phyloP scores from a whole-genome alignment of 257 asterid genomes.

The Craterostigma plantagineum region DNA sequence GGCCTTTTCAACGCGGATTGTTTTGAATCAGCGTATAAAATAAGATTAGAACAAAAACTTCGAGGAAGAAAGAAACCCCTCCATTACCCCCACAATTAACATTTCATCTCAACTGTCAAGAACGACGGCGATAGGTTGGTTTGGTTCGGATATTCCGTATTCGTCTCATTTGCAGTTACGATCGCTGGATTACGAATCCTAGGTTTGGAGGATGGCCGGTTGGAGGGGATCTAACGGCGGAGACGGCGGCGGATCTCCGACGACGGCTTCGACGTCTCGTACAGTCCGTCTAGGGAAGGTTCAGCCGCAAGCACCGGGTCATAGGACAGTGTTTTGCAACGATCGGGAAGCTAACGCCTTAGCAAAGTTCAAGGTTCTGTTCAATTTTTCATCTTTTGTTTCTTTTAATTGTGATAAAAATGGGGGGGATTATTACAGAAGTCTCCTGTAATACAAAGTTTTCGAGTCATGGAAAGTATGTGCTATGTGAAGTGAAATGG shows the following conservation, averaged over 20 bases:
- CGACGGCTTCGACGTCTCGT: conserved; percentile 22
- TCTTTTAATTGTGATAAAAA: not conserved
- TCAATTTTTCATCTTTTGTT: not conserved
- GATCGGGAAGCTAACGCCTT: conserved; percentile 83
- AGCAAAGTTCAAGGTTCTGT: conserved; percentile 50
- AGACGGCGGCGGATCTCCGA: conserved; percentile 21
- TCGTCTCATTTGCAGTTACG: too few relatives aligned
- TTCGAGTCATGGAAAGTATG: too few relatives aligned
- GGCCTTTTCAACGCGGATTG: too few relatives aligned
- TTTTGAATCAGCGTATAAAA: too few relatives aligned
- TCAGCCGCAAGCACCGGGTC: conserved; percentile 99
- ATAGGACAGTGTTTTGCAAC: conserved; percentile 86
- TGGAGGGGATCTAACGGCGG: conserved; percentile 86
- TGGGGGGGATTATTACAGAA: not conserved
- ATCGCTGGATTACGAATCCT: conserved; percentile 24
- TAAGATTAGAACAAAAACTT: too few relatives aligned
- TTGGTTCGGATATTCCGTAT: conserved; percentile 17
- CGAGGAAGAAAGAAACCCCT: too few relatives aligned
- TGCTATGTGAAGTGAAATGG: too few relatives aligned
- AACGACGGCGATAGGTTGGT: conserved; percentile 10
- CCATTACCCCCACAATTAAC: not conserved
- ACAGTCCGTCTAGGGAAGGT: conserved; percentile 80
- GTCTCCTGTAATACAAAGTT: too few relatives aligned
- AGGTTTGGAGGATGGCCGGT: conserved; percentile 42
- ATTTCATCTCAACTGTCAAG: conserved; percentile 8